phyloP scores from a whole-genome alignment of 2,329 filamentous ascomycete genomes.

The Cordyceps farinosa region DNA sequence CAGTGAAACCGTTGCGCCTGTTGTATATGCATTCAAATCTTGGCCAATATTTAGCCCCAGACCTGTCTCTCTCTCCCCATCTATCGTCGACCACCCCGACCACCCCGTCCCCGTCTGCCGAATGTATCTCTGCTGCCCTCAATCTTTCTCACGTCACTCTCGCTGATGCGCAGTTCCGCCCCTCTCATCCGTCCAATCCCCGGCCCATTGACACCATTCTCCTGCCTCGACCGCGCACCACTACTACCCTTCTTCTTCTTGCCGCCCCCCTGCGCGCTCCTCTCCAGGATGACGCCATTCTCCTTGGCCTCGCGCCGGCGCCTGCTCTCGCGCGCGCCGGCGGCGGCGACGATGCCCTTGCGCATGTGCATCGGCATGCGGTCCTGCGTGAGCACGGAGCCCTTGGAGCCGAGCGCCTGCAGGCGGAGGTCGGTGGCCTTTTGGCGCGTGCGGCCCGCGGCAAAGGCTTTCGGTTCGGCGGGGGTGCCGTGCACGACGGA shows the following conservation, averaged over 20 bases:
- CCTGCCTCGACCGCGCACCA: conserved; percentile 35
- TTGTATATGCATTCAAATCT: neutral
- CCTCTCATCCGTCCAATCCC: conserved; percentile 76
- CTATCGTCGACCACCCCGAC: neutral
- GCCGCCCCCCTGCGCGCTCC: conserved; percentile 36
- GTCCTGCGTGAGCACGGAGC: conserved; percentile 69
- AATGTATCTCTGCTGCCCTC: conserved; percentile 50
- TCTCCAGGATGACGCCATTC: conserved; percentile 86
- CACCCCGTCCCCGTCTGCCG: conserved; percentile 20
- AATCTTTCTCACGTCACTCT: conserved; percentile 70
- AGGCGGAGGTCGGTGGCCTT: conserved; percentile 82
- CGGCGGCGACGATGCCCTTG: conserved; percentile 75
- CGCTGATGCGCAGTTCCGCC: conserved; percentile 74
- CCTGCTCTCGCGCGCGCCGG: conserved; percentile 61
- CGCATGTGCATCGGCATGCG: conserved; percentile 88
- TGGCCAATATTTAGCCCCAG: neutral
- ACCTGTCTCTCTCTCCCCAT: neutral
- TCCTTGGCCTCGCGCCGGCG: conserved; percentile 77
- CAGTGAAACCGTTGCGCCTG: neutral
- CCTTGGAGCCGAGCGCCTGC: conserved; percentile 74
- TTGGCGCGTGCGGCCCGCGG: conserved; percentile 68
- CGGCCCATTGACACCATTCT: conserved; percentile 68
- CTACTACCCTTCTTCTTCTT: conserved; percentile 38
- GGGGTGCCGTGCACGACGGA: conserved; percentile 39
- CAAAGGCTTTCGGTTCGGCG: conserved; percentile 40